phyloP scores from a whole-genome alignment of 768 basidiomycete species.

The Mycena amicta region DNA sequence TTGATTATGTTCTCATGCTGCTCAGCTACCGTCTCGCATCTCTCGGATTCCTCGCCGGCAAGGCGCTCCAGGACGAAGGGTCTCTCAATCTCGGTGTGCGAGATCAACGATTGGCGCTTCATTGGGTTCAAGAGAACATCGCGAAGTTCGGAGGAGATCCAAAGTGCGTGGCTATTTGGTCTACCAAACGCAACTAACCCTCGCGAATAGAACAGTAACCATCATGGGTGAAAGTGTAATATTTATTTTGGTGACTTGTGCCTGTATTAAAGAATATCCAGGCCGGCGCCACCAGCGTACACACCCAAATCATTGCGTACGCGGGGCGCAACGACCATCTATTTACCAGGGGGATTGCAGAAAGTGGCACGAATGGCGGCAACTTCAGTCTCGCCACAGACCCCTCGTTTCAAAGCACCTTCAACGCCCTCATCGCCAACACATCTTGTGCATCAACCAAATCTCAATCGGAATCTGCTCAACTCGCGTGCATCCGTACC shows the following conservation, averaged over 20 bases:
- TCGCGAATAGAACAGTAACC: neutral
- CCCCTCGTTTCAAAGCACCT: conserved; percentile 4
- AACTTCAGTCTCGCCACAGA: conserved; percentile 8
- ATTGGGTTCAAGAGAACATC: conserved; percentile 40
- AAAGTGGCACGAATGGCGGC: conserved; percentile 15
- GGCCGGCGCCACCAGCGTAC: no score
- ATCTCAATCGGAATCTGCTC: conserved; percentile 3
- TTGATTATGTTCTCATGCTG: neutral
- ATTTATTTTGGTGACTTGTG: no score
- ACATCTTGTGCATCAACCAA: conserved; percentile 14
- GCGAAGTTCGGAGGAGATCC: conserved; percentile 31
- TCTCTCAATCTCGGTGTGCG: conserved; percentile 36
- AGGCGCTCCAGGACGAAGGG: conserved; percentile 30
- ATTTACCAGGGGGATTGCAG: conserved; percentile 19
- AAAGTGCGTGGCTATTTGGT: conserved; percentile 9
- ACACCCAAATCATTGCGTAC: conserved; percentile 36
- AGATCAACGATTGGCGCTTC: conserved; percentile 38
- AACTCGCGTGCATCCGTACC: conserved; percentile 13
- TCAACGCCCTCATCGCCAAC: conserved; percentile 13
- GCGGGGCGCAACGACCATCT: conserved; percentile 20
- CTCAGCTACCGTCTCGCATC: conserved; percentile 25
- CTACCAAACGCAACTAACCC: neutral
- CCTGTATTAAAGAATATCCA: no score
- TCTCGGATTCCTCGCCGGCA: conserved; percentile 30
- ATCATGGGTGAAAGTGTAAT: neutral